Conservation (phyloP, 2,329 filamentous ascomycete species). For the Trichophyton verrucosum region DNA sequence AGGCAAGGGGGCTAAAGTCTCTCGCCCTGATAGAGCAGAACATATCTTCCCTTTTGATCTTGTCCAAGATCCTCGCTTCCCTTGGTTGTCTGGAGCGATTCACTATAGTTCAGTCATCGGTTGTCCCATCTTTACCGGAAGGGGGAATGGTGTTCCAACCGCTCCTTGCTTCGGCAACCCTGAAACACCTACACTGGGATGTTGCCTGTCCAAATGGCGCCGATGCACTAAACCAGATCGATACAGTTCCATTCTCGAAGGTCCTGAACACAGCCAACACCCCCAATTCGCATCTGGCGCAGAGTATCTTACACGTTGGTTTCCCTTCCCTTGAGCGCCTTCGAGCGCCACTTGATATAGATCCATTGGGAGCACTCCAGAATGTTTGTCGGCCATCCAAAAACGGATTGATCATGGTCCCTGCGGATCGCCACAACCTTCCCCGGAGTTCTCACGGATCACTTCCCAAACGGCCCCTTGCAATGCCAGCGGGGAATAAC, state of each 20-base stretch:
- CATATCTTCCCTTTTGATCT: conserved; percentile 38
- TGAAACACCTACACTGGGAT: conserved; percentile 48
- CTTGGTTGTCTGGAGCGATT: conserved; percentile 38
- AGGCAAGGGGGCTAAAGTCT: conserved; percentile 34
- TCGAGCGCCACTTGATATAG: conserved; percentile 34
- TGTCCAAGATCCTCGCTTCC: conserved; percentile 41
- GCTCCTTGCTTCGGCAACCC: conserved; percentile 36
- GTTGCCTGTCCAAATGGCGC: conserved; percentile 29
- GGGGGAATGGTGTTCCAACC: conserved; percentile 36
- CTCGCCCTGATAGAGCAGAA: conserved; percentile 43
- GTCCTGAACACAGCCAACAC: conserved; percentile 24
- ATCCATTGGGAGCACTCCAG: conserved; percentile 33
- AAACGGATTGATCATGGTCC: conserved; percentile 28
- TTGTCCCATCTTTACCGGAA: conserved; percentile 34
- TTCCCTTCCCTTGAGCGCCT: conserved; percentile 31
- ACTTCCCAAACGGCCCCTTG: conserved; percentile 28
- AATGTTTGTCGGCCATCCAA: conserved; percentile 31
- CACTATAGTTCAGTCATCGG: conserved; percentile 39
- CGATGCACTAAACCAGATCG: conserved; percentile 27
- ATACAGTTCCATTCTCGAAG: conserved; percentile 27
- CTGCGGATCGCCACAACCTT: conserved; percentile 30
- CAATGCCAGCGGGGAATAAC: conserved; percentile 33
- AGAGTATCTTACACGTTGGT: conserved; percentile 32
- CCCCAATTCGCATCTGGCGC: conserved; percentile 32
- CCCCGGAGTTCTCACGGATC: conserved; percentile 33